Base-by-base conservation (phyloP, 2,329 filamentous ascomycete genomes). In the Penicillium digitatum region DNA sequence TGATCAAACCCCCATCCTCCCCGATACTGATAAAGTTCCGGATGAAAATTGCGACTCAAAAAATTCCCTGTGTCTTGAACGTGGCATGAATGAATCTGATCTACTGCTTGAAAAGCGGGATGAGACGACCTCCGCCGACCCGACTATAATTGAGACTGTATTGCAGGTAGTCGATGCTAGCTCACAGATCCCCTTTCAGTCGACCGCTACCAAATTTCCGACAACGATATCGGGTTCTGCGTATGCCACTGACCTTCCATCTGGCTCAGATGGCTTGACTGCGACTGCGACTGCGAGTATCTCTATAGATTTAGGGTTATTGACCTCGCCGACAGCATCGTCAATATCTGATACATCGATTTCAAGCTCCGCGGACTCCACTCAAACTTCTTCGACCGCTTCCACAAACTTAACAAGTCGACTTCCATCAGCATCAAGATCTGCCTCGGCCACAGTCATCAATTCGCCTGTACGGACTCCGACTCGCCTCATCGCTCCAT, bases 91-190 rank as follows among this genome's bases (percentile, higher is more conserved):
- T 18, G 34, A 32, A 26, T 43, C 48, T 4, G 42, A 55, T 11
- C 31, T 20, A n/a, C 20, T 31, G 3, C 31, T 61, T 16, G 37
- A 44, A 10, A 65, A 60, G 43, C 62, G 63, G 32, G 58, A 62
- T 24, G 56, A 57, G 20, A 39, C 56, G 5, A 54, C 56, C 5
- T 35, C 56, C 7, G 37, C 53, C 22, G 43, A 43, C 1, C 49
- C 32, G n/a, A 52, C 45, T 20, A 38, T 46, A 7, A 48, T 63
- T 6, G 48, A 62, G 32, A 65, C 63, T 14, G 50, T 62, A 24
- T 26, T 64, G 24, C 53, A 64, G 34, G 49, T 62, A 24, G 55
- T 64, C 5, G 62, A 64, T 34, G 53, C 59, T 10, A 57, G 55
- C 44, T 61, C 61, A 4, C 57, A 63, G 7, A 60, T 56, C 9